Evolutionary conservation across 352 stramenopile genomes (phyloP), one percentile per base, ranked within the genome.

Genomic region (Phytophthora foliorum): DNA sequence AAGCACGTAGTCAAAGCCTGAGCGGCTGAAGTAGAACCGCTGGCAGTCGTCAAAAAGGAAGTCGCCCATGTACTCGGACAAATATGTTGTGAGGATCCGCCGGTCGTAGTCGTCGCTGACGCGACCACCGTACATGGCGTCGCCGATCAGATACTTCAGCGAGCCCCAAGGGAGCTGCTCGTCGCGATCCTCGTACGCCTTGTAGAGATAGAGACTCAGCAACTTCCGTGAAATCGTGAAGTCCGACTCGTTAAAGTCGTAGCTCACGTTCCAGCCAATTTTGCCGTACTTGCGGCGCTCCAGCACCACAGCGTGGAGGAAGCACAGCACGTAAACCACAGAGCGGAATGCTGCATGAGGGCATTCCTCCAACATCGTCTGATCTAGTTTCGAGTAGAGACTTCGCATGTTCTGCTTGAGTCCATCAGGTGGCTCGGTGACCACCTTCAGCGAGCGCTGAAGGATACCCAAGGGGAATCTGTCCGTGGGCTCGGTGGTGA

Each of bases 221-320:
- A 99, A 72, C 48, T 95, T 93, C 39, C 93, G 75, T 7, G 89
- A 98, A 51, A 99, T 98, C 27, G 94, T 94, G 57, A 98, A 98
- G 69, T 99, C 96, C 21, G 91, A 98, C 71, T 98, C 96, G 73
- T 98, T 99, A 54, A 99, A 99, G 67, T 99, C 96, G 75, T 99
- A 99, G 71, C 86, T 94, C 19, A 99, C 95, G 62, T 99, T 99
- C 92, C 94, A 99, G 32, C 96, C 96, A 63, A 99, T 98, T 72
- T 98, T 98, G 52, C 96, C 96, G 58, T 98, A 99, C 72, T 99
- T 99, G 39, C 95, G 82, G 4, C 96, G 84, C 78, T 99, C 96
- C 19, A 98, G 81, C 24, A 99, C 93, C 7, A 99, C 96, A 0
- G 96, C 96, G 57, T 99, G 96, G 34, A 99, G 64, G 69, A 98